Evolutionary conservation across 2,329 filamentous ascomycete genomes (phyloP).

Genomic region (Fusarium oligoseptatum): DNA sequence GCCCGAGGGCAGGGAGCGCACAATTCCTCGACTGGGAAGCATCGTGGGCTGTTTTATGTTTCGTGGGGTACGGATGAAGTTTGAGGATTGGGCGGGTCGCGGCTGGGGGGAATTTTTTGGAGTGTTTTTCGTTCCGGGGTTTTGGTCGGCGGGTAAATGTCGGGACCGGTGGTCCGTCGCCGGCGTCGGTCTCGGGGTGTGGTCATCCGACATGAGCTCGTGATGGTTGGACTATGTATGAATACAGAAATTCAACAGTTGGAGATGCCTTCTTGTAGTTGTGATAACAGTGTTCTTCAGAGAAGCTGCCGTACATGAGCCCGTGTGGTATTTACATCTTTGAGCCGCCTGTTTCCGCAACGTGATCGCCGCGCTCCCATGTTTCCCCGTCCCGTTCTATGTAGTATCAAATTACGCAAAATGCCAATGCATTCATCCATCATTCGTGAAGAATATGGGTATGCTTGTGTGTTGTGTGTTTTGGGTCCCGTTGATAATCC

Average conservation of each 20-base stretch:
- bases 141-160: slow-evolving; percentile 52
- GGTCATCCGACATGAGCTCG: slow-evolving; percentile 22
- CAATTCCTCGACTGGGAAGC: slow-evolving; percentile 61
- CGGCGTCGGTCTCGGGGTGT: slow-evolving; percentile 18
- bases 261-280: neutral
- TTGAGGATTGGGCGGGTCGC: slow-evolving; percentile 18
- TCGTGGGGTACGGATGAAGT: slow-evolving; percentile 35
- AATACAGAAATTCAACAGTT: neutral
- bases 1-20: slow-evolving; percentile 54
- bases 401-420: slow-evolving; percentile 42
- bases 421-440: slow-evolving; percentile 34
- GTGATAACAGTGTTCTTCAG: neutral
- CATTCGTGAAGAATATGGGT: neutral
- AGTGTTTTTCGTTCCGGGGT: slow-evolving; percentile 17
- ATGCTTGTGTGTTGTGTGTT: neutral
- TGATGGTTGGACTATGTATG: slow-evolving; percentile 14
- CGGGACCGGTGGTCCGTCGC: slow-evolving; percentile 43
- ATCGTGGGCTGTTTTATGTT: slow-evolving; percentile 50
- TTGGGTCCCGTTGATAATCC: neutral
- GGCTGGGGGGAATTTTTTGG: slow-evolving; percentile 46
- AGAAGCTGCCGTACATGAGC: slow-evolving; percentile 4
- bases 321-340: slow-evolving; percentile 42
- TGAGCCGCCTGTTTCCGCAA: slow-evolving; percentile 21
- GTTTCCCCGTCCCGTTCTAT: slow-evolving; percentile 41
- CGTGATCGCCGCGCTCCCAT: slow-evolving; percentile 27